phyloP scores from a whole-genome alignment of 192 early-diverging fungal genomes.

The Haplosporangium gracile region DNA sequence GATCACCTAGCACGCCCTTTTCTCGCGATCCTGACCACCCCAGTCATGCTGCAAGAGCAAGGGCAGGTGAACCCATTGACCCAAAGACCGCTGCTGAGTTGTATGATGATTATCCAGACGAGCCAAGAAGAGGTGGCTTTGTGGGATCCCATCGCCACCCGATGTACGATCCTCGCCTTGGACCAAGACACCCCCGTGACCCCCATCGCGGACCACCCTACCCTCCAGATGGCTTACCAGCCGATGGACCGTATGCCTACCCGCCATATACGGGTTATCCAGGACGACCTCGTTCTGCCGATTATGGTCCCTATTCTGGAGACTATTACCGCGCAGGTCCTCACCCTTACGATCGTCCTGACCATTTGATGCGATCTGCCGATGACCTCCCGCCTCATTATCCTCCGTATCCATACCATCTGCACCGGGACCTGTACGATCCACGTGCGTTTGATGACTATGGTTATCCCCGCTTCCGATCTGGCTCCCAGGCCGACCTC shows the following conservation, averaged over 20 bases:
- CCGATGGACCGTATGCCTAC: neutral
- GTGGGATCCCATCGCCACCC: neutral
- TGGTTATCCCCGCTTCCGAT: neutral
- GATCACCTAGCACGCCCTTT: neutral
- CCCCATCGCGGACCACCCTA: neutral
- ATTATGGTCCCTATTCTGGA: conserved; percentile 1
- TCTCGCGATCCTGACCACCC: neutral
- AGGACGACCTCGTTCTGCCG: neutral
- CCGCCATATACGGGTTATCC: conserved; percentile 12
- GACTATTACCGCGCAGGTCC: conserved; percentile 19
- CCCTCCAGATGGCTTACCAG: neutral
- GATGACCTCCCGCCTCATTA: conserved; percentile 3
- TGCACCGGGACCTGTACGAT: neutral
- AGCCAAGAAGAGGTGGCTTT: neutral
- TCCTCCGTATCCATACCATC: neutral
- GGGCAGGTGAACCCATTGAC: neutral
- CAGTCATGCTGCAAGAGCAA: neutral
- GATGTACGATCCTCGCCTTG: conserved; percentile 3
- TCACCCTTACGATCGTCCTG: conserved; percentile 17
- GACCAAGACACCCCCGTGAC: conserved; percentile 8
- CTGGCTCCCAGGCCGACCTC: neutral
- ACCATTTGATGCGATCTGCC: neutral
- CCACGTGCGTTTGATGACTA: neutral
- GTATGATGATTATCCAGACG: neutral
- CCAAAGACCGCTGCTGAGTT: neutral